Evolutionary conservation across 129 eudicot species (phyloP).

Genomic region (Arctium lappa): DNA sequence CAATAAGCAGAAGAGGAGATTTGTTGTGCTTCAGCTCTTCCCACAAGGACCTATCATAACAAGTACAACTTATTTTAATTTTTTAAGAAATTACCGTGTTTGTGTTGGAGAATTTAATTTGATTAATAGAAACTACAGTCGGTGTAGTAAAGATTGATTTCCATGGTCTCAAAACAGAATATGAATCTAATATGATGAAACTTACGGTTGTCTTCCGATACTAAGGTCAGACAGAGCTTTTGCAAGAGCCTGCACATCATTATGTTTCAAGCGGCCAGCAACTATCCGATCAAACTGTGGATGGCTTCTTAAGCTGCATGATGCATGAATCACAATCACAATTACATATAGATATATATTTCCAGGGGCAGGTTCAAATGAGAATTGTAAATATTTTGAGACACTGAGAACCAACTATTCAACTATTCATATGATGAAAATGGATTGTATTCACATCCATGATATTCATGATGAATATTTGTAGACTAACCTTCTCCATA

Average conservation of each 20-base stretch:
- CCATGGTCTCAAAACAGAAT: no score
- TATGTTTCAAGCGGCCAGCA: slow-evolving; percentile 55
- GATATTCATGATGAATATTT: not conserved
- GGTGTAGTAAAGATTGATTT: no score
- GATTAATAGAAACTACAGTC: not conserved
- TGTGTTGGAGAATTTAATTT: not conserved
- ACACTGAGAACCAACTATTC: not conserved
- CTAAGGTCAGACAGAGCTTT: slow-evolving; percentile 65
- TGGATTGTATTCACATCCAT: no score
- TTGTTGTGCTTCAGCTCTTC: slow-evolving; percentile 68
- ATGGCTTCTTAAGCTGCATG: slow-evolving; percentile 75
- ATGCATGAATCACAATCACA: slow-evolving; percentile 3
- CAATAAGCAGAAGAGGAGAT: slow-evolving; percentile 51
- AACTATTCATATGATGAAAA: not conserved
- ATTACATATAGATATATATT: not conserved
- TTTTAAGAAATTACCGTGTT: not conserved
- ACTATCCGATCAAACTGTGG: slow-evolving; percentile 54
- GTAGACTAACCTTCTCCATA: slow-evolving; percentile 72
- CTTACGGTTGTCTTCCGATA: slow-evolving; percentile 89
- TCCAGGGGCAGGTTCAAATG: not conserved
- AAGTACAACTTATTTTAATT: not conserved
- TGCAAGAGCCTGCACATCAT: slow-evolving; percentile 61
- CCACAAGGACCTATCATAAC: slow-evolving; percentile 71
- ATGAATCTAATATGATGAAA: not conserved
- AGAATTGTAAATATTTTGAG: not conserved